Percentiles rank a stretch among this genome's conserved stretches.
Evolutionary conservation across 495 filamentous ascomycete species (phyloP).

Genomic region (Aspergillus nidulans): DNA sequence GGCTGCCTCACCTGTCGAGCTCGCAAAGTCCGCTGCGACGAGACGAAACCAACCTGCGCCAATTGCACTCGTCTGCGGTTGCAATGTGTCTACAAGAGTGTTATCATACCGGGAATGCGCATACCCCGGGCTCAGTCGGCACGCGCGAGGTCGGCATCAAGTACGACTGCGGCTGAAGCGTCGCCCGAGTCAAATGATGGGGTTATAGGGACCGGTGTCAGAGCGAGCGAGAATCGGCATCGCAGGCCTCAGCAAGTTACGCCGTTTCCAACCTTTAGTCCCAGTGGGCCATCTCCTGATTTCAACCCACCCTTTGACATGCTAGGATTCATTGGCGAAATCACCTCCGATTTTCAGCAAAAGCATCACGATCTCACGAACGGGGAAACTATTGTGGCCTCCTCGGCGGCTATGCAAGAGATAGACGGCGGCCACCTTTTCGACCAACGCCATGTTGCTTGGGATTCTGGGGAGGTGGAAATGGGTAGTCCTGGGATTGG

Average conservation of each 20-base stretch:
- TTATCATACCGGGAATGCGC: constrained; percentile 18
- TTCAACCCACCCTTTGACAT: constrained; percentile 29
- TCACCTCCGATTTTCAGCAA: constrained; percentile 37
- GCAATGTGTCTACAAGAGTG: constrained; percentile 29
- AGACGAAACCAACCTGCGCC: constrained; percentile 34
- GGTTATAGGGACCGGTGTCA: constrained; percentile 29
- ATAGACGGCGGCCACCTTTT: too few species aligned
- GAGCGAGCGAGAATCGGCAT: constrained; percentile 18
- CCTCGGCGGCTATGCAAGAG: neutral
- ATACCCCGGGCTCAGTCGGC: neutral
- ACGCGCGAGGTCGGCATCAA: constrained; percentile 4
- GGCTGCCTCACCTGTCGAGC: constrained; percentile 44
- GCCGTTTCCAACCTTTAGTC: neutral
- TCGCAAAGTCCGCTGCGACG: constrained; percentile 45
- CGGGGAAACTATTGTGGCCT: constrained; percentile 9
- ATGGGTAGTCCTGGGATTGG: neutral
- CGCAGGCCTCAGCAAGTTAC: neutral
- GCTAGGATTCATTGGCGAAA: constrained; percentile 38
- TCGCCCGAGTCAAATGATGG: neutral
- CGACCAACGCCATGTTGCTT: constrained; percentile 10
- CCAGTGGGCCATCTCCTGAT: constrained; percentile 2
- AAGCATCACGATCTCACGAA: constrained; percentile 34
- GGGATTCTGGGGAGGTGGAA: neutral
- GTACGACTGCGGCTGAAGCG: constrained; percentile 14
- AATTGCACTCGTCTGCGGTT: constrained; percentile 38